Conservation (phyloP, 1,284 basidiomycete genomes). For the Paramarasmius palmivorus region DNA sequence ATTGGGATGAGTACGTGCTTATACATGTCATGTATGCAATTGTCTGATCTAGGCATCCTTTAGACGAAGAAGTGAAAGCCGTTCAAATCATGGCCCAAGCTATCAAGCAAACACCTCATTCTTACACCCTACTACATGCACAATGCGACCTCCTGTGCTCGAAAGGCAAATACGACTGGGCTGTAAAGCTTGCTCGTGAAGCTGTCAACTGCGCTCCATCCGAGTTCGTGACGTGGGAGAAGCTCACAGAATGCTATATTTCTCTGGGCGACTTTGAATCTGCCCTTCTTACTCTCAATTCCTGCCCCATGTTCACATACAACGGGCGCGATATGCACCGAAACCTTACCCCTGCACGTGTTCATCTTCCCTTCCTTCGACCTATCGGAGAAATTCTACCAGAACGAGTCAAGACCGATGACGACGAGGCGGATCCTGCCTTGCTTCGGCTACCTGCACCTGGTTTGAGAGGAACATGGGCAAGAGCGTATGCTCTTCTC, state of each 20-base stretch:
- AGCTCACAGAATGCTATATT: conserved; percentile 93
- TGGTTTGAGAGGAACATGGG: conserved; percentile 93
- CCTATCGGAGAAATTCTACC: conserved; percentile 84
- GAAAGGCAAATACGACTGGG: conserved; percentile 88
- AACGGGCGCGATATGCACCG: conserved; percentile 95
- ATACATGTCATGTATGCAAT: conserved; percentile 3
- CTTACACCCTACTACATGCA: conserved; percentile 91
- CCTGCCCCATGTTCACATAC: conserved; percentile 99
- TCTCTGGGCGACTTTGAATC: conserved; percentile 88
- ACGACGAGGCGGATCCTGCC: conserved; percentile 95
- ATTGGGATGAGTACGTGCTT: conserved; percentile 90
- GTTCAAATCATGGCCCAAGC: conserved; percentile 91
- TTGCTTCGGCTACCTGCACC: conserved; percentile 93
- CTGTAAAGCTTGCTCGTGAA: conserved; percentile 87
- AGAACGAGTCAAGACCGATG: conserved; percentile 71
- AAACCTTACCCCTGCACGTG: conserved; percentile 77
- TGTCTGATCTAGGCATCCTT: background rate
- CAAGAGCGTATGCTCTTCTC: conserved; percentile 89
- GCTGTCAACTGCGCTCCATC: conserved; percentile 98
- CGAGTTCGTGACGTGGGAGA: conserved; percentile 99
- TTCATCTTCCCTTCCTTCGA: conserved; percentile 86
- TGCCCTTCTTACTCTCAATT: conserved; percentile 93
- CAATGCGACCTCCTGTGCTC: conserved; percentile 92
- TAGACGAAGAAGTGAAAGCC: conserved; percentile 98
- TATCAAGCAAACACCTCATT: conserved; percentile 85